Evolutionary conservation across 2,329 filamentous ascomycete species (phyloP), one percentile per base, ranked within the genome.

Genomic region (Monosporascus sp.): DNA sequence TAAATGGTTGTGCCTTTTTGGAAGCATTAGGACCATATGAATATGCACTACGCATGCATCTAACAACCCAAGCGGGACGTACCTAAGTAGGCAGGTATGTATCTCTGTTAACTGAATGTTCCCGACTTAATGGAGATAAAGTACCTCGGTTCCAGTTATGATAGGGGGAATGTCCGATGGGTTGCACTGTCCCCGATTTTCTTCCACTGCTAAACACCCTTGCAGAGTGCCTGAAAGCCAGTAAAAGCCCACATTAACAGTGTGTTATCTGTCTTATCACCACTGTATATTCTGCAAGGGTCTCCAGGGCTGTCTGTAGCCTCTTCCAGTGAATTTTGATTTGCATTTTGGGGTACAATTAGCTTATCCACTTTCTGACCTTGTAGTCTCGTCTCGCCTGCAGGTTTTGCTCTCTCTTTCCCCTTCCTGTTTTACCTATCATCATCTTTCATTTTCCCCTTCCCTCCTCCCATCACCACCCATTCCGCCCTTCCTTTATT

Each of bases 401-500:
- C 40, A 43, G 43, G 43, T 46, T 46, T 54, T 26, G 22, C 16
- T 49, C 38, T 55, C 45, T 45, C 41, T 51, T 44, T 50, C 44
- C 40, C 54, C 54, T 59, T 55, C 59, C 60, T 58, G 55, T 57
- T 58, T 58, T 48, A 54, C 46, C 52, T 51, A 48, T 52, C 45
- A 44, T 53, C 57, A 53, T 59, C 61, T 57, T 58, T 54, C 43
- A 37, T 58, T 54, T 49, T 48, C 56, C 54, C 57, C 58, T 62
- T 67, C 64, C 64, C 64, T 61, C 58, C 58, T 53, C 59, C 60
- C 60, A 59, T 62, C 58, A 60, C 61, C 65, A 62, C 55, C 57
- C 58, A 57, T 58, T 58, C 59, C 60, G 60, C 60, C 65, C 65
- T 67, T 68, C 65, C 65, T 67, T 68, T 66, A 60, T 65, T 61